Base-by-base conservation (phyloP, 2,329 filamentous ascomycete species). In the Diaporthe ampelina region DNA sequence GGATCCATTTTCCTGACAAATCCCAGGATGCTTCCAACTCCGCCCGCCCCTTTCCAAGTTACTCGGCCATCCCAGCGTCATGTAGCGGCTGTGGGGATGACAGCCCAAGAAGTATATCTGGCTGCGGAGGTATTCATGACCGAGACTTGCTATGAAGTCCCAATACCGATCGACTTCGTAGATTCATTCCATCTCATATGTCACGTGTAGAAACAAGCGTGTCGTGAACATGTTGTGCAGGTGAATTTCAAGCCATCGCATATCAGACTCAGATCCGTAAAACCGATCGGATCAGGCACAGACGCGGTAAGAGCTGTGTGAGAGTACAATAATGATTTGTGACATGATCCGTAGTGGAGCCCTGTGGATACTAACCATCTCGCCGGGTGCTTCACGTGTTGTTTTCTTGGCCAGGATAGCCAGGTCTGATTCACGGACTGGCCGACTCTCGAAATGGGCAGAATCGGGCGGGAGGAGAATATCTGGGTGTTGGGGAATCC, bases 1-100 rank as follows among this genome's bases (percentile, higher is more conserved):
- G 59, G 59, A 65, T 24, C 59, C 59, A 65, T 65, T 35, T 48
- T 52, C 29, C 63, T 52, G 29, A 67, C 45, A 48, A 52, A 67
- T 67, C 11, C 45, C 21, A 15, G 43, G 13, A 52, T 15, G 2
- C 19, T 52, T 9, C 17, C 45, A 48, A 67, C 45, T 52, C 15
- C 63, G 35, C 45, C 32, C 9, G 19, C 63, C 63, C 61, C 21
- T 67, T 67, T 67, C 29, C 61, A 67, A 52, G 3, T 52, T 52
- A n/a, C 19, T n/a, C 45, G 50, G 63, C 52, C 45, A 67, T 67
- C 63, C 63, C 24, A 52, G 29, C 63, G 37, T 52, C 1, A 6
- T 32, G 45, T 67, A 19, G 29, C 52, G 32, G 63, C 45, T 19
- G 45, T 67, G 63, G 63, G 32, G 29, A 19, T 26, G 15, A 21